These are phyloP conservation scores for Coemansia biformis DNA, from an alignment of 192 early-diverging fungal species.

Conservation along the genomic window DNA sequence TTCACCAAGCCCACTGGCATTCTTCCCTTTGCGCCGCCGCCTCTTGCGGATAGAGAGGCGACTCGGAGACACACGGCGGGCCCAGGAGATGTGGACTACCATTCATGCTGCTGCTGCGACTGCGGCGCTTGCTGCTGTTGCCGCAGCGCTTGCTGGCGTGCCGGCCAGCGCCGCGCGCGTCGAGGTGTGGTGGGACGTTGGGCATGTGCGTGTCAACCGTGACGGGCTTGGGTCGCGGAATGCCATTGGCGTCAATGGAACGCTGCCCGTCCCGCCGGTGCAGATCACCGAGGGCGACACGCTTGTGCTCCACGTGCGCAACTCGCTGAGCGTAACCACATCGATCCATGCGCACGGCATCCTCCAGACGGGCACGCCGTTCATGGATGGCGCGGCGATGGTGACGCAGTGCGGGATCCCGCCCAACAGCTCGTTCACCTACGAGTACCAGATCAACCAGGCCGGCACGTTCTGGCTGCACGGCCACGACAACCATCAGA, in stretches of 20 bases:
- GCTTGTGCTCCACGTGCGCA: conserved; percentile 31
- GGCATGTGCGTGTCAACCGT: conserved; percentile 6
- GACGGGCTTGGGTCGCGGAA: conserved; percentile 12
- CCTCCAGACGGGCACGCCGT: conserved; percentile 61
- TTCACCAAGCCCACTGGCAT: no score
- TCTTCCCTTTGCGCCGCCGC: no score
- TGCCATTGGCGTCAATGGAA: conserved; percentile 57
- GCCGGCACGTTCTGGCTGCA: conserved; percentile 78
- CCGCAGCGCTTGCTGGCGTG: no score
- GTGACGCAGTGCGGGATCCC: conserved; percentile 71
- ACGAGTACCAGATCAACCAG: conserved; percentile 57
- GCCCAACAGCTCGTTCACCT: conserved; percentile 56
- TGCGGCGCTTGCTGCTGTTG: no score
- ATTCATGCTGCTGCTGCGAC: no score
- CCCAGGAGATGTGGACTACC: no score
- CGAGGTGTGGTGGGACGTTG: conserved; percentile 8
- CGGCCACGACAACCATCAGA: conserved; percentile 58
- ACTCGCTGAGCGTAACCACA: conserved; percentile 53
- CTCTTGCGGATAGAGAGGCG: no score
- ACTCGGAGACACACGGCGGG: no score
- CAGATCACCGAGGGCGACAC: conserved; percentile 16
- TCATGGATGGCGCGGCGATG: conserved; percentile 60
- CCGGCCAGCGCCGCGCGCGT: conserved; percentile 6
- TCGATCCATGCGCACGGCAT: conserved; percentile 68
- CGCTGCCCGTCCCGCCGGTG: conserved; percentile 49